Evolutionary conservation across 441 rosid genomes (phyloP).

Genomic region (Syzygium malaccense): DNA sequence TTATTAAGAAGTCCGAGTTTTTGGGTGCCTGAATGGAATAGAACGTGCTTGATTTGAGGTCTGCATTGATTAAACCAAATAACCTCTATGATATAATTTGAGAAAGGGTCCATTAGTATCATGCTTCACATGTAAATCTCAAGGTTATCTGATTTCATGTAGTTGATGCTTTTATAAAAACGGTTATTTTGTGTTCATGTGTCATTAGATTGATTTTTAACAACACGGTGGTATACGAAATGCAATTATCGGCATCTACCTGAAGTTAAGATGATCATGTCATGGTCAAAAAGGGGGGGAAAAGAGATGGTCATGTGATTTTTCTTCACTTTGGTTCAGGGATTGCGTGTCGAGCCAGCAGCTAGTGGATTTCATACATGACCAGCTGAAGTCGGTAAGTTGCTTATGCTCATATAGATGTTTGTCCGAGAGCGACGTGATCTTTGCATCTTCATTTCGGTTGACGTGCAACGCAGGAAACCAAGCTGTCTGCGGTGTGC

Average conservation of each 20-base stretch:
- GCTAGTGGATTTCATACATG: slow-evolving; percentile 83
- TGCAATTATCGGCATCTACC: background rate
- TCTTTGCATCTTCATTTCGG: background rate
- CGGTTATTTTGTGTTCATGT: too few relatives aligned
- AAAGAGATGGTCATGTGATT: background rate
- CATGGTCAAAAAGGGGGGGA: background rate
- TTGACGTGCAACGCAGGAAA: slow-evolving; percentile 45
- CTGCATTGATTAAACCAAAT: too few relatives aligned
- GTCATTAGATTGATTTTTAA: background rate
- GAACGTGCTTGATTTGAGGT: too few relatives aligned
- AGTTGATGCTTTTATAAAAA: too few relatives aligned
- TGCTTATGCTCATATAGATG: background rate
- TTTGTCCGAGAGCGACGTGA: background rate
- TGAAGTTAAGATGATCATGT: background rate
- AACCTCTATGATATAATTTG: too few relatives aligned
- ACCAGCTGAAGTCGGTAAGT: slow-evolving; percentile 58
- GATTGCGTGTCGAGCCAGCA: slow-evolving; percentile 98
- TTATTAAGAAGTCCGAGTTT: too few relatives aligned
- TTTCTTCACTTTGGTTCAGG: slow-evolving; percentile 34
- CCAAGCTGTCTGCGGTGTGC: slow-evolving; percentile 74
- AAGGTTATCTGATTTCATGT: too few relatives aligned
- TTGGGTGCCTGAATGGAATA: too few relatives aligned
- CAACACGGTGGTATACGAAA: background rate
- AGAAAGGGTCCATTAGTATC: too few relatives aligned
- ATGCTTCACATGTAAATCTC: too few relatives aligned